These are phyloP conservation scores for Vitis riparia DNA, from an alignment of 164 flowering plant species.

Conservation along the genomic window DNA sequence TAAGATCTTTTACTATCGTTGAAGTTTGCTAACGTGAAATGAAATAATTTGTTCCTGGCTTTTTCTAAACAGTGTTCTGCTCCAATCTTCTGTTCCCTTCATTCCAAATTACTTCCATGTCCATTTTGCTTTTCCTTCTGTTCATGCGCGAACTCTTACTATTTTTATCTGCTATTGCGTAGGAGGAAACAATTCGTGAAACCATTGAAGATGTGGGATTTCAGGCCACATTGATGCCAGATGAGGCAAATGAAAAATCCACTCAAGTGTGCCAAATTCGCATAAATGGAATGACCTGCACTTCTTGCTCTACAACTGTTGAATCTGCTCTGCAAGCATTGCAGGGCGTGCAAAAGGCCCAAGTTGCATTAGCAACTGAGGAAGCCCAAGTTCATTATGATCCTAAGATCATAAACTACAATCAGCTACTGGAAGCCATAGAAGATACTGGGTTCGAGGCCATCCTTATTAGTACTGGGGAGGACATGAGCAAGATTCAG, in stretches of 20 bases:
- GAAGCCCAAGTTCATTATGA: slow-evolving; percentile 73
- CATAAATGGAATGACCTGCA: slow-evolving; percentile 84
- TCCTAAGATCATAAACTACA: slow-evolving; percentile 41
- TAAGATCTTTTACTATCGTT: too few relatives aligned
- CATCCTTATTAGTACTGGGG: slow-evolving; percentile 61
- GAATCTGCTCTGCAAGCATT: slow-evolving; percentile 52
- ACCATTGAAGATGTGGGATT: slow-evolving; percentile 83
- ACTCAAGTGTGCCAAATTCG: slow-evolving; percentile 54
- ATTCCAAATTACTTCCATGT: too few relatives aligned
- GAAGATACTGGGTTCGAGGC: slow-evolving; percentile 77
- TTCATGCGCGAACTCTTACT: slow-evolving; percentile 28
- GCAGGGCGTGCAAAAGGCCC: slow-evolving; percentile 64
- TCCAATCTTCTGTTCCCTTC: too few relatives aligned
- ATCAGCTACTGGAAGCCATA: slow-evolving; percentile 46
- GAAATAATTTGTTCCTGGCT: too few relatives aligned
- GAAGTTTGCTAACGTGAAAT: too few relatives aligned
- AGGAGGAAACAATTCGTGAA: slow-evolving; percentile 78
- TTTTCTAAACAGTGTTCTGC: too few relatives aligned
- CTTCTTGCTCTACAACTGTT: slow-evolving; percentile 69
- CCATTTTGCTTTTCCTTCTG: slow-evolving; percentile 11
- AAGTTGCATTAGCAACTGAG: slow-evolving; percentile 80
- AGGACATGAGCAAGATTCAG: slow-evolving; percentile 54
- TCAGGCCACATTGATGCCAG: slow-evolving; percentile 51
- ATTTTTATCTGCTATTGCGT: neutral
- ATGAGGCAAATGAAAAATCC: slow-evolving; percentile 35